Conservation (phyloP, 1,284 basidiomycete species). For the Leccinum angustisporum region DNA sequence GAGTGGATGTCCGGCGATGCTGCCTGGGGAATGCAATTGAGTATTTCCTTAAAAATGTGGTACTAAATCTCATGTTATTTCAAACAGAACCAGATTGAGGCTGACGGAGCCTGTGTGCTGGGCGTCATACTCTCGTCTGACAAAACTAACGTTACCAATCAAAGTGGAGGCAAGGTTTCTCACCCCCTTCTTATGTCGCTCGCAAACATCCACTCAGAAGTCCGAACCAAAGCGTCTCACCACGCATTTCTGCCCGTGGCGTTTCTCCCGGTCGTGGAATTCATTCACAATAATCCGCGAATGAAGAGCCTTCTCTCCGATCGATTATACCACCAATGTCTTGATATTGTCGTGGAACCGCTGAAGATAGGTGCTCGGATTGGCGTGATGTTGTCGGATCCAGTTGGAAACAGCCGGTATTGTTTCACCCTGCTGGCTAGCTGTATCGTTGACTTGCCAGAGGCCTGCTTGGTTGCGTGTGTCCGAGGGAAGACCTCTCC, state of each 20-base stretch:
- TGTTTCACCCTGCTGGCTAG: not conserved
- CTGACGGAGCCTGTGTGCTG: slow-evolving; percentile 4
- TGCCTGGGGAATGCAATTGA: slow-evolving; percentile 6
- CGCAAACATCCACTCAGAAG: slow-evolving; percentile 33
- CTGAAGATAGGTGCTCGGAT: not conserved
- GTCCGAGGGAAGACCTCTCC: not conserved
- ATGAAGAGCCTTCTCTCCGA: slow-evolving; percentile 1
- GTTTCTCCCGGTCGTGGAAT: slow-evolving; percentile 34
- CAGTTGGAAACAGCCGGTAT: not conserved
- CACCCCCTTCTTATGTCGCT: slow-evolving; percentile 36
- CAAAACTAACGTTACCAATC: slow-evolving; percentile 35
- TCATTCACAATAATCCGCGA: slow-evolving; percentile 8
- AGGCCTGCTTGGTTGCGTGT: not conserved
- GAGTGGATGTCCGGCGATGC: not conserved
- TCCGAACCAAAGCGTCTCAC: slow-evolving; percentile 29
- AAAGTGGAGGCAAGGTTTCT: slow-evolving; percentile 30
- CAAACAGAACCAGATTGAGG: not conserved
- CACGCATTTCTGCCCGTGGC: slow-evolving; percentile 31
- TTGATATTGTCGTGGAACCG: not conserved
- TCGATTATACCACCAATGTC: not conserved
- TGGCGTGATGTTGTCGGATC: not conserved
- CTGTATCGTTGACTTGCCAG: not conserved
- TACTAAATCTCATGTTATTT: not conserved
- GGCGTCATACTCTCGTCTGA: slow-evolving; percentile 31
- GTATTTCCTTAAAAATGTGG: not conserved